A percentile compares a stretch with the other conserved stretches of the same genome.
Evolutionary conservation across 179 eudicot species (phyloP).

Genomic region (Dionaea muscipula): DNA sequence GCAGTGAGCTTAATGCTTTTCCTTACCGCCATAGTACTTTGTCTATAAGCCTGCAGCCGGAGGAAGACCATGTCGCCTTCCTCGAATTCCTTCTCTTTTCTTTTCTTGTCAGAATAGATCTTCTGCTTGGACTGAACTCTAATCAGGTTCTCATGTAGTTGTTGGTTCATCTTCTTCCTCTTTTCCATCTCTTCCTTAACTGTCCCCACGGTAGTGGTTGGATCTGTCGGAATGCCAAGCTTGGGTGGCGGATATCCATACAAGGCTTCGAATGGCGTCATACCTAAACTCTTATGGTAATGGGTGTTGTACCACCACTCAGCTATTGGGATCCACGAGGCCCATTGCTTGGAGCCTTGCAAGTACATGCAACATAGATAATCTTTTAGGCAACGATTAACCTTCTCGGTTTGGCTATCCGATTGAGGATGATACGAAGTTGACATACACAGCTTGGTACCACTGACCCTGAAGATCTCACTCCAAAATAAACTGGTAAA

Average conservation of each 20-base stretch:
- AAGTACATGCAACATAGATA: background rate
- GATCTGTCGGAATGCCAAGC: too few species aligned
- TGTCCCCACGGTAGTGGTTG: too few species aligned
- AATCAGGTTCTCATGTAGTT: too few species aligned
- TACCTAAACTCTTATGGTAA: background rate
- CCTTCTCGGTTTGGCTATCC: background rate
- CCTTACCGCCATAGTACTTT: too few species aligned
- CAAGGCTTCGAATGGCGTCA: constrained; percentile 1
- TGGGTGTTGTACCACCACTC: constrained; percentile 2
- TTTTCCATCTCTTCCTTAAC: too few species aligned
- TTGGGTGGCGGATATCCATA: background rate
- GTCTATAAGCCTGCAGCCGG: too few species aligned
- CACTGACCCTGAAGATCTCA: background rate
- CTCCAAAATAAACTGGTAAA: background rate
- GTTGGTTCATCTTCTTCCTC: too few species aligned
- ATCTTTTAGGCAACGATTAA: background rate
- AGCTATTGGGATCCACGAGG: background rate
- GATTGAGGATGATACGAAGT: constrained; percentile 1
- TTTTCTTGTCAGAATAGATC: too few species aligned
- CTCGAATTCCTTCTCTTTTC: too few species aligned
- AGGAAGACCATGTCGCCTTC: too few species aligned
- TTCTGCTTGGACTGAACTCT: too few species aligned
- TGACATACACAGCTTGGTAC: background rate
- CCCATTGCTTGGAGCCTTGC: background rate
- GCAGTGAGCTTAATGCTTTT: too few species aligned